Evolutionary conservation across 371 early-diverging fungal genomes (phyloP).

Genomic region (Capillidium rhysosporum): DNA sequence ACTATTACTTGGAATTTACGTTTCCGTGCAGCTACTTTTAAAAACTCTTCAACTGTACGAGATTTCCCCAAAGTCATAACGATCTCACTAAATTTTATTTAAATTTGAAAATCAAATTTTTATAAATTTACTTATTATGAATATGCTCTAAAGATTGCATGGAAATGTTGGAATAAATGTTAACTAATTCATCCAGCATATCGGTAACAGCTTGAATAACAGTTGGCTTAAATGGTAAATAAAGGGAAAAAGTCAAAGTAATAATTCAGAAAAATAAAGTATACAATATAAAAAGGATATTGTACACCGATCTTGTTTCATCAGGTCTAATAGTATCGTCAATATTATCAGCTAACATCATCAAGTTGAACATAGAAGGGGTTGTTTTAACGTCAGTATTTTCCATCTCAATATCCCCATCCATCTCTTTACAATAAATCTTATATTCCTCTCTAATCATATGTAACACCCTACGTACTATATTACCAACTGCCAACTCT

Average conservation of each 20-base stretch:
- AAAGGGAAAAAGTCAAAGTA: slow-evolving; percentile 8
- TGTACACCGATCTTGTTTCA: slow-evolving; percentile 3
- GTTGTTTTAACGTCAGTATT: background rate
- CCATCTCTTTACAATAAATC: slow-evolving; percentile 8
- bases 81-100: slow-evolving; percentile 43
- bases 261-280: background rate
- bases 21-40: slow-evolving; percentile 64
- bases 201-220: slow-evolving; percentile 72
- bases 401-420: background rate
- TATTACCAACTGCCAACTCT: slow-evolving; percentile 80
- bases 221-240: slow-evolving; percentile 30
- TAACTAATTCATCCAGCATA: slow-evolving; percentile 60
- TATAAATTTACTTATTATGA: slow-evolving; percentile 44
- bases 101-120: background rate
- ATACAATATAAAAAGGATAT: slow-evolving; percentile 9
- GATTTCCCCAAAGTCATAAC: slow-evolving; percentile 86
- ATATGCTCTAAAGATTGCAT: slow-evolving; percentile 67
- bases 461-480: slow-evolving; percentile 59
- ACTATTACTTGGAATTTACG: slow-evolving; percentile 86
- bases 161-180: slow-evolving; percentile 46
- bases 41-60: slow-evolving; percentile 64
- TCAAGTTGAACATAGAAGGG: slow-evolving; percentile 5
- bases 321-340: slow-evolving; percentile 5
- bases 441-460: slow-evolving; percentile 56
- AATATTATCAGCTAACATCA: background rate